phyloP scores from a whole-genome alignment of 495 filamentous ascomycete species.

The Letharia lupina region DNA sequence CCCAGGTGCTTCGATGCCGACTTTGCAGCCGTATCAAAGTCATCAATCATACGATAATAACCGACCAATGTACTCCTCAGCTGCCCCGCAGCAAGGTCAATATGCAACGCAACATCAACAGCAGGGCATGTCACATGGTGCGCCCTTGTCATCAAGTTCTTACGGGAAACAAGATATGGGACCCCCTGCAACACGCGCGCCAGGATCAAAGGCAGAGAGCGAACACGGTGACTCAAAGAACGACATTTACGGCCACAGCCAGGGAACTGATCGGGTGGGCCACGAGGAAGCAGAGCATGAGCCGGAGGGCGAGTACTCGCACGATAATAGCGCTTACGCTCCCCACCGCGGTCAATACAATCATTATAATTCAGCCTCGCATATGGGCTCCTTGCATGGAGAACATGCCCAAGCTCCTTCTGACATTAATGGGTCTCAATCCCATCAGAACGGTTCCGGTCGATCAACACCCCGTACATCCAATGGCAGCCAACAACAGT shows the following conservation, averaged over 20 bases:
- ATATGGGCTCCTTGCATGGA: constrained; percentile 54
- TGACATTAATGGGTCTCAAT: constrained; percentile 78
- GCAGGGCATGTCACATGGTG: constrained; percentile 64
- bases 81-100: constrained; percentile 58
- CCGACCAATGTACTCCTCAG: constrained; percentile 73
- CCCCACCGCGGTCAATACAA: constrained; percentile 63
- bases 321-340: constrained; percentile 58
- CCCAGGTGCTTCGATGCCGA: constrained; percentile 65
- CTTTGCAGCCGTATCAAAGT: constrained; percentile 66
- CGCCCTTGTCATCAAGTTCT: constrained; percentile 43
- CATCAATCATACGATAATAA: constrained; percentile 67
- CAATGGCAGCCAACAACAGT: constrained; percentile 56
- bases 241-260: constrained; percentile 51
- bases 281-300: constrained; percentile 67
- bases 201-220: constrained; percentile 43
- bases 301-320: constrained; percentile 74
- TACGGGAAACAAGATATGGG: constrained; percentile 92
- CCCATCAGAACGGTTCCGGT: constrained; percentile 76
- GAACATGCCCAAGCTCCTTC: constrained; percentile 71
- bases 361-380: constrained; percentile 54
- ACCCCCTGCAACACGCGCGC: constrained; percentile 60
- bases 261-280: constrained; percentile 47
- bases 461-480: constrained; percentile 75
- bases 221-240: constrained; percentile 63
- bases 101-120: constrained; percentile 59